phyloP scores from a whole-genome alignment of 352 stramenopile genomes.

The Thalassiosira hispida region DNA sequence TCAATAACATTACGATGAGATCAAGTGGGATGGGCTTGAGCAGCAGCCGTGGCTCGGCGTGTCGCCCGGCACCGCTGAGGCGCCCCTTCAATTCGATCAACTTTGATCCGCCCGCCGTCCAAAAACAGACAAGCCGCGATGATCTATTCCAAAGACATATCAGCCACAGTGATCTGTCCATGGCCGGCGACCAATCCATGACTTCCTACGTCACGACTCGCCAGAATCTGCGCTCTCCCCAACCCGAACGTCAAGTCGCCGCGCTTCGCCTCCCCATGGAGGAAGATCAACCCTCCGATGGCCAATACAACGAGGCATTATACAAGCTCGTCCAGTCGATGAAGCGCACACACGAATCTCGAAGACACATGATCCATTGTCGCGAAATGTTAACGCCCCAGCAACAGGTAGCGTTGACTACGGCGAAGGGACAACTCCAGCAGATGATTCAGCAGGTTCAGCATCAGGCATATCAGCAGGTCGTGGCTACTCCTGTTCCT shows the following conservation, averaged over 20 bases:
- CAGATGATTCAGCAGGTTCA: not conserved
- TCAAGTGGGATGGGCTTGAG: not conserved
- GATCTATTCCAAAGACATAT: not conserved
- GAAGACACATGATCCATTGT: constrained; percentile 37
- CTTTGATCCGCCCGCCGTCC: not conserved
- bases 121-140: not conserved
- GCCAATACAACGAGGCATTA: constrained; percentile 28
- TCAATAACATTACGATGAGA: not conserved
- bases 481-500: not conserved
- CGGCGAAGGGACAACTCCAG: not conserved
- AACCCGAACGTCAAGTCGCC: too few species aligned
- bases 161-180: not conserved
- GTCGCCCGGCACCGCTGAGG: not conserved
- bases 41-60: not conserved
- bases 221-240: too few species aligned
- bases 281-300: not conserved
- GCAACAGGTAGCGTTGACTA: not conserved
- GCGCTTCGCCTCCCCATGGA: not conserved
- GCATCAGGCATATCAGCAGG: not conserved
- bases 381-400: constrained; percentile 5
- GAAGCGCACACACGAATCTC: constrained; percentile 42
- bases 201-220: not conserved
- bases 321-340: constrained; percentile 48
- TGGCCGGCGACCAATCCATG: not conserved
- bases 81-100: not conserved